Evolutionary conservation across 306 rosid species (phyloP).

Genomic region (Trifolium subterraneum): DNA sequence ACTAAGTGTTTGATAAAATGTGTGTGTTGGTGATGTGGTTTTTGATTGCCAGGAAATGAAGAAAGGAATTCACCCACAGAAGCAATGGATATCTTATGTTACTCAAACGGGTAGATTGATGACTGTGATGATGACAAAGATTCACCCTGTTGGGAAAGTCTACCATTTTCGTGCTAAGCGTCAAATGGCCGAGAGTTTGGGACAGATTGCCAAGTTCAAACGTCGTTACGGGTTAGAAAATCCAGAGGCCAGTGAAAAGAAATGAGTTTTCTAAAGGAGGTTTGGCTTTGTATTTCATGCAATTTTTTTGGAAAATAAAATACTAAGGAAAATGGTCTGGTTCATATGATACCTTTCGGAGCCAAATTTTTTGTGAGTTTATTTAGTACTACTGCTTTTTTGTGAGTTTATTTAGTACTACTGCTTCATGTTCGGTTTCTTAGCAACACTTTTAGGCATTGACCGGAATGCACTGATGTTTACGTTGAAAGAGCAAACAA

Average conservation of each 20-base stretch:
- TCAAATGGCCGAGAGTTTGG: slow-evolving; percentile 83
- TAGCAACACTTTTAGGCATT: background rate
- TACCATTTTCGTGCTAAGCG: slow-evolving; percentile 89
- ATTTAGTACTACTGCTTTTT: no score
- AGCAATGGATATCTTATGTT: slow-evolving; percentile 93
- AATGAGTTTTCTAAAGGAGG: slow-evolving; percentile 40
- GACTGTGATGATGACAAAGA: slow-evolving; percentile 87
- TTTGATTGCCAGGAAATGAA: slow-evolving; percentile 59
- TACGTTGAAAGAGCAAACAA: no score
- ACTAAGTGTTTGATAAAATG: slow-evolving; percentile 52
- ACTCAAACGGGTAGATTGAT: slow-evolving; percentile 90
- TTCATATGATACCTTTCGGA: slow-evolving; percentile 23
- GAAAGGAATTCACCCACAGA: slow-evolving; percentile 95
- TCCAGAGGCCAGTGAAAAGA: slow-evolving; percentile 43
- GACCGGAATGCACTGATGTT: no score
- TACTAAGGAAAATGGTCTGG: background rate
- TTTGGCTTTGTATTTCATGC: slow-evolving; percentile 36
- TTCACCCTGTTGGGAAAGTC: slow-evolving; percentile 85
- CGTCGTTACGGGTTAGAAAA: slow-evolving; percentile 70
- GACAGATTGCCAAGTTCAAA: slow-evolving; percentile 88
- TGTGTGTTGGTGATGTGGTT: slow-evolving; percentile 4
- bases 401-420: background rate
- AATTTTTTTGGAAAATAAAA: slow-evolving; percentile 6
- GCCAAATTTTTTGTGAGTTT: slow-evolving; percentile 1
- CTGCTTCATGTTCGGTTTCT: slow-evolving; percentile 9